Percentiles rank a stretch among this genome's conserved stretches.
Evolutionary conservation across 495 filamentous ascomycete species (phyloP).

Genomic region (Aspergillus sclerotiicarbonarius): DNA sequence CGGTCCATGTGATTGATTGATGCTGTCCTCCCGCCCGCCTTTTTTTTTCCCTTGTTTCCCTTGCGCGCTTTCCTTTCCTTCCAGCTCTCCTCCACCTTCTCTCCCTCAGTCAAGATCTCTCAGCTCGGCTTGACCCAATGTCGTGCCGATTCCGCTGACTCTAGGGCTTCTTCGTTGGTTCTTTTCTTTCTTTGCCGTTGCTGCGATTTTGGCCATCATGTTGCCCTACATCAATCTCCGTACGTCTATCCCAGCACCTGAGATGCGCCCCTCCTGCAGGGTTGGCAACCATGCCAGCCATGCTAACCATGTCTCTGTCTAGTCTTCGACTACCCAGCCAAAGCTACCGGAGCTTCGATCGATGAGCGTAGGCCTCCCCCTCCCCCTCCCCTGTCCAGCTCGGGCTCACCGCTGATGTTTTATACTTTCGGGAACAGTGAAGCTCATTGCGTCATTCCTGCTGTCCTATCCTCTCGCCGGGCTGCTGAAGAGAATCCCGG

Average conservation of each 20-base stretch:
- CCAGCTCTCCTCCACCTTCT: not conserved
- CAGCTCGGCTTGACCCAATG: not conserved
- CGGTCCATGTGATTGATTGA: constrained; percentile 4
- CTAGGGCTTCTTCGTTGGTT: constrained; percentile 37
- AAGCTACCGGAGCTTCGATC: constrained; percentile 68
- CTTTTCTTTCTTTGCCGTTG: constrained; percentile 69
- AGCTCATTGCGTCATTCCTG: constrained; percentile 87
- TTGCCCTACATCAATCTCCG: constrained; percentile 81
- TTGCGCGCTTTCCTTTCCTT: constrained; percentile 12
- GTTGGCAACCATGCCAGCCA: not conserved
- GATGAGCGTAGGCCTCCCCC: constrained; percentile 71
- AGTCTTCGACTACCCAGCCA: constrained; percentile 72
- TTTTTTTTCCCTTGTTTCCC: constrained; percentile 8
- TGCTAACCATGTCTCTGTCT: constrained; percentile 4
- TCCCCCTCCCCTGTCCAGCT: not conserved
- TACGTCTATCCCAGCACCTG: constrained; percentile 49
- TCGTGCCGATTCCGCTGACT: not conserved
- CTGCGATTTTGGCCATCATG: constrained; percentile 53
- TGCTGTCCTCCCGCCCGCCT: not conserved
- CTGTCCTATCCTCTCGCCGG: constrained; percentile 91
- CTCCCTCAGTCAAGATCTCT: not conserved
- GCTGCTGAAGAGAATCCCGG: constrained; percentile 86
- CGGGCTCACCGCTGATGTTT: constrained; percentile 13
- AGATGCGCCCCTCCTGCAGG: no score
- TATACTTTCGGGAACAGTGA: constrained; percentile 57